Evolutionary conservation across 2,329 filamentous ascomycete genomes (phyloP).

Genomic region (Botrytis fabae): DNA sequence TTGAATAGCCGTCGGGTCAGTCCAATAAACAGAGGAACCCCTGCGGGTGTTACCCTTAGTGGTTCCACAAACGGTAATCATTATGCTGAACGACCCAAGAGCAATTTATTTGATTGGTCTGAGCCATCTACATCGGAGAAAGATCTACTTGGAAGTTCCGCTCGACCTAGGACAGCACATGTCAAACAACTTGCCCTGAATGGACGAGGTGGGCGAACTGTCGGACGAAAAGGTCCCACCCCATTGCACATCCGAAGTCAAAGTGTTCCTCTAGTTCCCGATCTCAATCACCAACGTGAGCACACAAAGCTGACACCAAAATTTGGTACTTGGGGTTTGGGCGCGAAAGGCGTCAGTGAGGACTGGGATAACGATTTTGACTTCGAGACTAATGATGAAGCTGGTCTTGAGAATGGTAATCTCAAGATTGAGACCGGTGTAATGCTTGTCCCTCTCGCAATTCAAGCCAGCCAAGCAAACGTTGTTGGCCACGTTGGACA

Average conservation of each 20-base stretch:
- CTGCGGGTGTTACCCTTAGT: conserved; percentile 54
- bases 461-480: conserved; percentile 78
- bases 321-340: conserved; percentile 79
- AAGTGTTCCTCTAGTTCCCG: conserved; percentile 73
- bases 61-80: conserved; percentile 42
- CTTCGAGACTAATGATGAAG: conserved; percentile 49
- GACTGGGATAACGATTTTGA: conserved; percentile 92
- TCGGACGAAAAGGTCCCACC: conserved; percentile 66
- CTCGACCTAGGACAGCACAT: conserved; percentile 72
- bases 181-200: conserved; percentile 69
- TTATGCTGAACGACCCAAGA: conserved; percentile 54
- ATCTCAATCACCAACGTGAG: conserved; percentile 55
- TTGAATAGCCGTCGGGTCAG: conserved; percentile 55
- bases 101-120: conserved; percentile 77
- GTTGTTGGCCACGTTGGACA: conserved; percentile 83
- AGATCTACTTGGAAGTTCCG: conserved; percentile 57
- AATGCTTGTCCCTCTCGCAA: conserved; percentile 76
- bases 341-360: conserved; percentile 77
- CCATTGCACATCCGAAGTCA: conserved; percentile 73
- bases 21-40: conserved; percentile 54
- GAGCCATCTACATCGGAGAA: conserved; percentile 65
- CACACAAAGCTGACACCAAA: conserved; percentile 59
- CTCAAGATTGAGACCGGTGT: conserved; percentile 43
- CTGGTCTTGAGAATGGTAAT: conserved; percentile 45
- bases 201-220: conserved; percentile 66